Conservation (phyloP, 768 basidiomycete species). For the Piloderma croceum region DNA sequence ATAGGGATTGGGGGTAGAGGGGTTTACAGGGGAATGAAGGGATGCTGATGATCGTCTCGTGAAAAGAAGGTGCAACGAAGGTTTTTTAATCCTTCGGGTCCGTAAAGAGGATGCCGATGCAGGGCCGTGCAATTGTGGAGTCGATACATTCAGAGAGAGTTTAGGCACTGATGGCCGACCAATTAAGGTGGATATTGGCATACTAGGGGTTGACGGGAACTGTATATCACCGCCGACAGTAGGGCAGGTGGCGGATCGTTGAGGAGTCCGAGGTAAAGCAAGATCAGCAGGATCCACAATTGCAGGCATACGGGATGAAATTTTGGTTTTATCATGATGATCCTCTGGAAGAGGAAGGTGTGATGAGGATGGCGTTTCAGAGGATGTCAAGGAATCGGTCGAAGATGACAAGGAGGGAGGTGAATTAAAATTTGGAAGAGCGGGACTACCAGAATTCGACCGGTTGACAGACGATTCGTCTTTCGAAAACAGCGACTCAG, state of each 20-base stretch:
- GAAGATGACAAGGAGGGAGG: conserved; percentile 48
- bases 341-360: conserved; percentile 33
- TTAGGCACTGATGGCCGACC: conserved; percentile 32
- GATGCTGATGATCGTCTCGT: conserved; percentile 57
- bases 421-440: background rate
- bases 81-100: conserved; percentile 49
- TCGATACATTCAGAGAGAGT: conserved; percentile 18
- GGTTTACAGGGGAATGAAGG: conserved; percentile 26
- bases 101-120: conserved; percentile 21
- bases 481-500: background rate
- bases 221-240: conserved; percentile 31
- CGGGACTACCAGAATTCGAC: background rate
- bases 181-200: conserved; percentile 25
- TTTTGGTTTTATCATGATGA: conserved; percentile 18
- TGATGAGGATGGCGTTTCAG: conserved; percentile 37
- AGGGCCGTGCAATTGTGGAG: conserved; percentile 23
- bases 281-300: conserved; percentile 26
- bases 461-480: background rate
- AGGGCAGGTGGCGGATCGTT: too few relatives aligned
- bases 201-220: conserved; percentile 38
- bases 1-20: conserved; percentile 25
- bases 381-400: conserved; percentile 54
- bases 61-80: conserved; percentile 65
- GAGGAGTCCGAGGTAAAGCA: conserved; percentile 19
- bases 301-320: conserved; percentile 17